Percentiles rank a stretch among this genome's conserved stretches.
Evolutionary conservation across 305 asterid genomes (phyloP).

Genomic region (Fraxinus dipetala): DNA sequence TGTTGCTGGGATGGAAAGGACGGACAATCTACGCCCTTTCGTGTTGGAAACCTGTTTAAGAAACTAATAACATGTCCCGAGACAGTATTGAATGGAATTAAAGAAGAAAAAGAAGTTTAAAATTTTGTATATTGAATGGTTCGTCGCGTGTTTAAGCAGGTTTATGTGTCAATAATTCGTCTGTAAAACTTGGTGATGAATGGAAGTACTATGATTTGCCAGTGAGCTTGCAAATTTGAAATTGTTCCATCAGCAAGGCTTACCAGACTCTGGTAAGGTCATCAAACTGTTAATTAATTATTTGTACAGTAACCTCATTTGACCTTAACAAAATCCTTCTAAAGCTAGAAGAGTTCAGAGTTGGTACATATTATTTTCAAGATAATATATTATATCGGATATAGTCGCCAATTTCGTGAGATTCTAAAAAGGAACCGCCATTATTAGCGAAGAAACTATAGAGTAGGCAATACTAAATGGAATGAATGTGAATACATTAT

Average conservation of each 20-base stretch:
- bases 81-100: not conserved
- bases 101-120: not conserved
- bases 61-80: not conserved
- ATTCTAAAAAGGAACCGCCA: not conserved
- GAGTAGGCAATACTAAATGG: not conserved
- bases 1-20: not conserved
- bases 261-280: not conserved
- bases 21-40: not conserved
- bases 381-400: not conserved
- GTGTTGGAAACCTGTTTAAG: not conserved
- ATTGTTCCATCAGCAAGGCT: not conserved
- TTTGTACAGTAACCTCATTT: too few species aligned
- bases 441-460: not conserved
- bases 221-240: not conserved
- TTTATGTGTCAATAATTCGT: not conserved
- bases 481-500: not conserved
- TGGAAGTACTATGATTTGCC: not conserved
- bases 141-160: not conserved
- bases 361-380: not conserved
- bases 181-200: not conserved
- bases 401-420: not conserved
- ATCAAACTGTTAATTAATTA: not conserved
- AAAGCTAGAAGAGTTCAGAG: not conserved
- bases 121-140: not conserved
- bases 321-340: not conserved